phyloP scores from a whole-genome alignment of 495 filamentous ascomycete genomes.

The Oidiodendron maius region DNA sequence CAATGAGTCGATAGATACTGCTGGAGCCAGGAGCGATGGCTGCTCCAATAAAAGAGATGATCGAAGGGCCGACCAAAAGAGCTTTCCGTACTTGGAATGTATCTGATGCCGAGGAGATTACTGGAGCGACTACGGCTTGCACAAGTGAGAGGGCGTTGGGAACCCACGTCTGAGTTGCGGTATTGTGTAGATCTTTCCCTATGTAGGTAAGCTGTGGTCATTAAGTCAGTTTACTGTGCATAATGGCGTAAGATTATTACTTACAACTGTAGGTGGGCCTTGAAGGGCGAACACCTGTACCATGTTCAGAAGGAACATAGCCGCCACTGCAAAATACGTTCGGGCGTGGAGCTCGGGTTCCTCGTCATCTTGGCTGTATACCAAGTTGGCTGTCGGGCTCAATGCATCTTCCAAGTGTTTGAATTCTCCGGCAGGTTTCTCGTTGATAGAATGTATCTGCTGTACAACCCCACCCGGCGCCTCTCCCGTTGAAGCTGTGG shows the following conservation, averaged over 20 bases:
- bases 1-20: slow-evolving; percentile 24
- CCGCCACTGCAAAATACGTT: background rate
- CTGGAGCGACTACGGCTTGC: slow-evolving; percentile 25
- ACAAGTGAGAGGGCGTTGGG: slow-evolving; percentile 23
- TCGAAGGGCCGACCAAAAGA: slow-evolving; percentile 24
- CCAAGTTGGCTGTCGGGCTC: background rate
- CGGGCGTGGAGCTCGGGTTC: background rate
- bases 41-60: slow-evolving; percentile 24
- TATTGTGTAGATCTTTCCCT: slow-evolving; percentile 18
- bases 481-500: too few species aligned
- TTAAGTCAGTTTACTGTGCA: background rate
- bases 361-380: slow-evolving; percentile 1
- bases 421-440: too few species aligned
- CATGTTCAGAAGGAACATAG: slow-evolving; percentile 1
- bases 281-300: slow-evolving; percentile 4
- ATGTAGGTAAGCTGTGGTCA: slow-evolving; percentile 9
- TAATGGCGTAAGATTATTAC: background rate
- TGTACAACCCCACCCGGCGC: too few species aligned
- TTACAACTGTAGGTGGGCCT: slow-evolving; percentile 3
- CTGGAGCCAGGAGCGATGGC: slow-evolving; percentile 24
- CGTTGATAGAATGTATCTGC: too few species aligned
- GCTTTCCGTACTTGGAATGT: slow-evolving; percentile 28
- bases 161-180: slow-evolving; percentile 21
- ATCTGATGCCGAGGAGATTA: slow-evolving; percentile 27
- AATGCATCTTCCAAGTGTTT: background rate